phyloP scores from a whole-genome alignment of 805 yeast species.

The Kodamaea jinghongensis region DNA sequence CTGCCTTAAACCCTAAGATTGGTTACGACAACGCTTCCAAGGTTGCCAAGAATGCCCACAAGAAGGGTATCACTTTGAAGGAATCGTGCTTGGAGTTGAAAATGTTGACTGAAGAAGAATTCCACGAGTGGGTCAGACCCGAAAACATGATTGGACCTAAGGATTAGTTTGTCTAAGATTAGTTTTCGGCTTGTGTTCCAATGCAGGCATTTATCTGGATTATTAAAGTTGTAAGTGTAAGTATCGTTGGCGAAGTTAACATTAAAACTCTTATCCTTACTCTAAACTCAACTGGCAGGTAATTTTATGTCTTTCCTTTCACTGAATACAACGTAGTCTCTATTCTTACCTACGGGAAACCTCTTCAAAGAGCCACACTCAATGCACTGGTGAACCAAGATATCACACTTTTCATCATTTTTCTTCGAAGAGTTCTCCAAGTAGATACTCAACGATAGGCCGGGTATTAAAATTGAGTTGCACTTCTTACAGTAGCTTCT shows the following conservation, averaged over 20 bases:
- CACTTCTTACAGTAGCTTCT: conserved; percentile 71
- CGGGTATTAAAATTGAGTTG: conserved; percentile 49
- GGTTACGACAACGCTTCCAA: conserved; percentile 40
- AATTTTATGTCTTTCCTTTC: conserved; percentile 33
- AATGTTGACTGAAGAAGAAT: conserved; percentile 32
- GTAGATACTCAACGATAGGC: conserved; percentile 36
- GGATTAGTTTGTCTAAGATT: no score
- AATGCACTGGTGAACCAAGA: conserved; percentile 47
- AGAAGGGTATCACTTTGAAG: conserved; percentile 39
- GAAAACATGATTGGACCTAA: conserved; percentile 41
- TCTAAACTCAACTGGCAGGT: conserved; percentile 2
- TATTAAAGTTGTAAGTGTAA: no score
- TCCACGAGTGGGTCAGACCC: conserved; percentile 40
- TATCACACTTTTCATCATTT: conserved; percentile 37
- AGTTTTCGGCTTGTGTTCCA: no score
- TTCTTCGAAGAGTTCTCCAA: conserved; percentile 43
- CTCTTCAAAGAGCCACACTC: conserved; percentile 52
- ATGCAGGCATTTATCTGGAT: no score
- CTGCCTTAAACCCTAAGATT: conserved; percentile 40
- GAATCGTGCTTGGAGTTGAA: conserved; percentile 37
- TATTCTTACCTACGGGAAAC: conserved; percentile 61
- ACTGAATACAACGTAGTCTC: conserved; percentile 46
- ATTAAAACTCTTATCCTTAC: no score
- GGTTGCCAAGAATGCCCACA: conserved; percentile 42
- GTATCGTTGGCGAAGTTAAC: no score